Evolutionary conservation across 768 basidiomycete species (phyloP).

Genomic region (Termitomyces sp.): DNA sequence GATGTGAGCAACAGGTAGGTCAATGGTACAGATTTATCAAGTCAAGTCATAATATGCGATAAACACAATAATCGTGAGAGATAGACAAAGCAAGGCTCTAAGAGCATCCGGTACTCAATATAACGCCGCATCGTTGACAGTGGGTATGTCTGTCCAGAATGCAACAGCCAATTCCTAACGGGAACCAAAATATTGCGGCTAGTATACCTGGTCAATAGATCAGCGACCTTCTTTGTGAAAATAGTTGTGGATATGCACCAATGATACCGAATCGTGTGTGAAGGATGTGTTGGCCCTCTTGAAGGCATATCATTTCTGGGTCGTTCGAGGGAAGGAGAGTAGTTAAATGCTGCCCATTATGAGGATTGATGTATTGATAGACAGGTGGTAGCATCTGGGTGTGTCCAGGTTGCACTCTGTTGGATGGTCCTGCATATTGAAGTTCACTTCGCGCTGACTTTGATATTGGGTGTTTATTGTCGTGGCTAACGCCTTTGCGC

Average conservation of each 20-base stretch:
- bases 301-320: conserved; percentile 84
- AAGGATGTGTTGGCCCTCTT: conserved; percentile 62
- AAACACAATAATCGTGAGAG: background rate
- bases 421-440: conserved; percentile 18
- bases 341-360: conserved; percentile 49
- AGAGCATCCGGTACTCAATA: conserved; percentile 39
- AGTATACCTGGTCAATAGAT: conserved; percentile 49
- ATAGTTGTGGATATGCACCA: conserved; percentile 37
- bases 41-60: background rate
- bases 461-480: conserved; percentile 5
- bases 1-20: background rate
- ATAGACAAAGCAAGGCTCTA: background rate
- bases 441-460: background rate
- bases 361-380: conserved; percentile 66
- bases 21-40: background rate
- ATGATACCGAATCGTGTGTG: conserved; percentile 65
- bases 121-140: conserved; percentile 48
- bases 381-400: conserved; percentile 37
- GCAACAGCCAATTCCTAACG: conserved; percentile 74
- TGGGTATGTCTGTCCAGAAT: conserved; percentile 67
- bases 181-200: conserved; percentile 86
- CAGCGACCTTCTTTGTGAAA: background rate
- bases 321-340: conserved; percentile 72
- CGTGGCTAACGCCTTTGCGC: conserved; percentile 3
- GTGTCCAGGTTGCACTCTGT: conserved; percentile 11